A percentile compares a stretch with the other conserved stretches of the same genome.
These are phyloP conservation scores for Epichloe gansuensis DNA, from an alignment of 2,329 filamentous ascomycete species.

Conservation along the genomic window DNA sequence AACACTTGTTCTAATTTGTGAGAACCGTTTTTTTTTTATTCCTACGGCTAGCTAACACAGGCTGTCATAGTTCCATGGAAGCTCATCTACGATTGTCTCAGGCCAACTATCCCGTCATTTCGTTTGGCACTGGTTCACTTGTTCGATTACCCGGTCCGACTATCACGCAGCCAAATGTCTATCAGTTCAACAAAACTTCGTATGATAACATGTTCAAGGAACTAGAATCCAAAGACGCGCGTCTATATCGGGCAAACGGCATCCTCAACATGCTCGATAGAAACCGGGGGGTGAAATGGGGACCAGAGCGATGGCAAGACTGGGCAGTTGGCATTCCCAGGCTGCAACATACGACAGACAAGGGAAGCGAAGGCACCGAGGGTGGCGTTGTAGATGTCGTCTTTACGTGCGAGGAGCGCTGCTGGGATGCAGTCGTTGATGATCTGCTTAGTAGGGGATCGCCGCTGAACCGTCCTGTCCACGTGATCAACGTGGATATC, in stretches of 20 bases:
- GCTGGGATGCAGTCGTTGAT: constrained; percentile 95
- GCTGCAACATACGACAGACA: constrained; percentile 60
- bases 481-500: constrained; percentile 97
- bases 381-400: constrained; percentile 85
- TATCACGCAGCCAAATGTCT: constrained; percentile 90
- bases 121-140: constrained; percentile 89
- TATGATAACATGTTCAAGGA: constrained; percentile 94
- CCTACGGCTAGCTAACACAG: neutral
- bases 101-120: constrained; percentile 87
- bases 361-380: constrained; percentile 70
- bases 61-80: constrained; percentile 53
- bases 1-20: neutral
- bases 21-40: too few species aligned
- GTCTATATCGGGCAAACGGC: constrained; percentile 83
- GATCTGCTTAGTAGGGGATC: constrained; percentile 78
- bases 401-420: constrained; percentile 93
- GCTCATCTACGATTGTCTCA: constrained; percentile 86
- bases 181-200: constrained; percentile 93
- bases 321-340: constrained; percentile 83
- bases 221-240: constrained; percentile 69
- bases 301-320: constrained; percentile 94
- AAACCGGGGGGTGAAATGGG: constrained; percentile 86
- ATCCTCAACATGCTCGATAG: constrained; percentile 91
- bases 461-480: constrained; percentile 81
- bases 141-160: constrained; percentile 86